These are phyloP conservation scores for Gossypium stocksii DNA, from an alignment of 345 rosid species.

Conservation along the genomic window DNA sequence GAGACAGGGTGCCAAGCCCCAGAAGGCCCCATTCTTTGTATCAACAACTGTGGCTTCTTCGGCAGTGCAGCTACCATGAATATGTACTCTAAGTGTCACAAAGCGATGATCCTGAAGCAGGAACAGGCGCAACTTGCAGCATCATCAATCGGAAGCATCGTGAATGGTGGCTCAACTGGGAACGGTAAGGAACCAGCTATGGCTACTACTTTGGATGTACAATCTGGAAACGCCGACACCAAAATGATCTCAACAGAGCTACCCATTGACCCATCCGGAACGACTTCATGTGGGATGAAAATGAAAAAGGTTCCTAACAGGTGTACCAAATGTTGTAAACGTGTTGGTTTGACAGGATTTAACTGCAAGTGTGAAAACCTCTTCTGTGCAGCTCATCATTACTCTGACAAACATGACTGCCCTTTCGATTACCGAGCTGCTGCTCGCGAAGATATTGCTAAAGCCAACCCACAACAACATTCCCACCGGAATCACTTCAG, in stretches of 20 bases:
- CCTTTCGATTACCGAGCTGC: too few relatives aligned
- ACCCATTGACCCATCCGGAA: conserved; percentile 25
- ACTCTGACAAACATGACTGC: too few relatives aligned
- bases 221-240: conserved; percentile 33
- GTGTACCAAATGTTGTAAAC: too few relatives aligned
- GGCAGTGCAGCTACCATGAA: conserved; percentile 95
- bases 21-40: conserved; percentile 69
- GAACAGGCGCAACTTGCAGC: conserved; percentile 75
- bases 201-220: conserved; percentile 39
- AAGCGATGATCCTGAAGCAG: conserved; percentile 62
- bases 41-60: conserved; percentile 91
- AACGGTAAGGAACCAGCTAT: conserved; percentile 32
- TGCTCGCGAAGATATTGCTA: too few relatives aligned
- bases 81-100: conserved; percentile 97
- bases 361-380: too few relatives aligned
- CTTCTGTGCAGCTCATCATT: too few relatives aligned
- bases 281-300: conserved; percentile 34
- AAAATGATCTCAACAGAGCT: conserved; percentile 30
- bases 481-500: too few relatives aligned
- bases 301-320: too few relatives aligned
- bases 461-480: too few relatives aligned
- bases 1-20: conserved; percentile 95
- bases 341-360: too few relatives aligned
- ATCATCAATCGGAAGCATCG: conserved; percentile 57
- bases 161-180: conserved; percentile 44